phyloP scores from a whole-genome alignment of 805 yeast species.

The Teunomyces pallodes region DNA sequence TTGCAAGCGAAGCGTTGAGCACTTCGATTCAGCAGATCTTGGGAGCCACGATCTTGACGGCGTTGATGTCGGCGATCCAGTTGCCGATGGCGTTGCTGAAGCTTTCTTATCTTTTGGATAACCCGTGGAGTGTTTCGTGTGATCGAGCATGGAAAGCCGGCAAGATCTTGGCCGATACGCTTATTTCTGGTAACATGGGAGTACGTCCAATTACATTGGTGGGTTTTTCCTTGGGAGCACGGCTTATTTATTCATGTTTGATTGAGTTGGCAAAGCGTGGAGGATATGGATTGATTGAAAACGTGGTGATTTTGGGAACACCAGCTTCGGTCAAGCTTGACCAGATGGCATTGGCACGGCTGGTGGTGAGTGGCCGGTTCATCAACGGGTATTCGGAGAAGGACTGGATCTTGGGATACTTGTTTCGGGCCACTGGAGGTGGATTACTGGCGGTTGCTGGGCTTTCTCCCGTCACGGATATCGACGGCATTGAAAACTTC shows the following conservation, averaged over 20 bases:
- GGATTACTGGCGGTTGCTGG: slow-evolving; percentile 93
- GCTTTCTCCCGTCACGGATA: slow-evolving; percentile 64
- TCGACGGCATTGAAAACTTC: slow-evolving; percentile 72
- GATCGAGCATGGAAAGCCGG: slow-evolving; percentile 99
- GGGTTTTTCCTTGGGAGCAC: slow-evolving; percentile 91
- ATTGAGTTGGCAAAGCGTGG: slow-evolving; percentile 81
- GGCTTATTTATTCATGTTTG: slow-evolving; percentile 87
- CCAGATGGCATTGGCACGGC: slow-evolving; percentile 72
- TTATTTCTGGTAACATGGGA: slow-evolving; percentile 84
- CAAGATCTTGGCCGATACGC: slow-evolving; percentile 81
- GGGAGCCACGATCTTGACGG: slow-evolving; percentile 86
- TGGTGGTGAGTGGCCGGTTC: slow-evolving; percentile 86
- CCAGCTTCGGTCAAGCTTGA: slow-evolving; percentile 81
- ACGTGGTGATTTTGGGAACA: slow-evolving; percentile 83
- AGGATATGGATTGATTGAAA: slow-evolving; percentile 84
- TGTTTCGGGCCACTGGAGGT: slow-evolving; percentile 94
- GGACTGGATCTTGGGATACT: slow-evolving; percentile 95
- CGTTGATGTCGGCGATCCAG: slow-evolving; percentile 90
- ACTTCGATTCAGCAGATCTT: slow-evolving; percentile 93
- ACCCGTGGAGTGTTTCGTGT: slow-evolving; percentile 96
- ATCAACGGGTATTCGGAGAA: slow-evolving; percentile 87
- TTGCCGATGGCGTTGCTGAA: slow-evolving; percentile 90
- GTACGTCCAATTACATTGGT: slow-evolving; percentile 88
- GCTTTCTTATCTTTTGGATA: slow-evolving; percentile 83
- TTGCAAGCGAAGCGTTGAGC: slow-evolving; percentile 90